phyloP scores from a whole-genome alignment of 2,329 filamentous ascomycete genomes.

The Fusarium sarcochroum region DNA sequence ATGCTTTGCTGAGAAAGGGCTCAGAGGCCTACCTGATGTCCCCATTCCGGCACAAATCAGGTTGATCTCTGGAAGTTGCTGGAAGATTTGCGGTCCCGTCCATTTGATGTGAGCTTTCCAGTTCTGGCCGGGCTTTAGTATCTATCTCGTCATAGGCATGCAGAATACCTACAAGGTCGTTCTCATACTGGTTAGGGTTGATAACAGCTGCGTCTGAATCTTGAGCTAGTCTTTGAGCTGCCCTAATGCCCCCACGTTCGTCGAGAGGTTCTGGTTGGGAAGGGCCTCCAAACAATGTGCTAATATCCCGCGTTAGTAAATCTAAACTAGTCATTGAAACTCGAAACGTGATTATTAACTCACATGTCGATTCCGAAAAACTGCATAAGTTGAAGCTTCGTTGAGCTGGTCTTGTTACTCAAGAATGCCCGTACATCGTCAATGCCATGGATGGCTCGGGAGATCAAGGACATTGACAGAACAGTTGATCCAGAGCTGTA shows the following conservation, averaged over 20 bases:
- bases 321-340: too few relatives aligned
- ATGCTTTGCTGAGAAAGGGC: too few relatives aligned
- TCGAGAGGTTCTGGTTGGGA: conserved; percentile 70
- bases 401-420: conserved; percentile 70
- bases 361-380: conserved; percentile 71
- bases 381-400: conserved; percentile 68
- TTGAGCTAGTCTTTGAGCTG: conserved; percentile 59
- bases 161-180: conserved; percentile 55
- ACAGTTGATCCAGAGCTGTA: conserved; percentile 75
- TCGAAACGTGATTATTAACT: conserved; percentile 7
- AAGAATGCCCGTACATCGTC: conserved; percentile 68
- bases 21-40: conserved; percentile 61
- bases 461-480: conserved; percentile 70
- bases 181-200: conserved; percentile 71
- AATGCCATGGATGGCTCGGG: conserved; percentile 65
- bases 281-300: conserved; percentile 70
- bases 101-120: conserved; percentile 69
- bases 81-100: conserved; percentile 71
- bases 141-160: fast-evolving
- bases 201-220: conserved; percentile 61
- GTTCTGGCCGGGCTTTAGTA: conserved; percentile 54
- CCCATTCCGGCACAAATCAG: conserved; percentile 71
- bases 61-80: conserved; percentile 69
- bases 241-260: conserved; percentile 66
- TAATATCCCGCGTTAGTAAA: conserved; percentile 28